Base-by-base conservation (phyloP, 164 flowering plant genomes). In the Warburgia ugandensis region DNA sequence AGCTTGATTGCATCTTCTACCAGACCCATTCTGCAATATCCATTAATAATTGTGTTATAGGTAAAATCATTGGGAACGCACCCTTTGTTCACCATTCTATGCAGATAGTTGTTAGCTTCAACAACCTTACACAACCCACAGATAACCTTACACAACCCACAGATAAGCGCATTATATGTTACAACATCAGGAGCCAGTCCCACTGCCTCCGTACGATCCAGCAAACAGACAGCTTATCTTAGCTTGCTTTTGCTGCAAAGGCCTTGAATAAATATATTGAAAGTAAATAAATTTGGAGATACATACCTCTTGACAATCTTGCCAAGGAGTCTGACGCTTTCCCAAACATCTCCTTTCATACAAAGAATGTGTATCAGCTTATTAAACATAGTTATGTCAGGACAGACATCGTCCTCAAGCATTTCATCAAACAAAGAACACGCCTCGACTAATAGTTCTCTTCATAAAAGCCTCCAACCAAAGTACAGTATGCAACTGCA, bases 401-500 rank as follows among this genome's bases (percentile, higher is more conserved):
- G 97, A 72, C 59, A 70, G 45, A 84, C 37, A 25, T 75, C 73
- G 33, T 58, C 47, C 12, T 48, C 50, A 48, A 82, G 81, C 97
- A 90, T 90, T 58, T 81, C 71, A 59, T 70, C 56, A 50, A 90
- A 90, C 79, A 90, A 66, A 42, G 56, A 60, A 63, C 50, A 59
- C 12, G 91, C 96, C 58, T 83, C 86, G 21, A 44, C 32, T 22
- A 58, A 57, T 40, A 67, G 47, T 74, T 63, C 47, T 59, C 81
- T 25, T 77, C 76, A 62, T 83, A 89, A 63, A 86, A 74, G 17
- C 97, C 97, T 50, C 80, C 77, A 45, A 84, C 59, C 6, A 86
- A 81, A 0, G 90, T 82, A 63, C 97, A 89, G 62, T 84, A 84
- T 6, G 90, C 79, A 54, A 86, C 91, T 5, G 90, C 77, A 66